Evolutionary conservation across 164 flowering plant species (phyloP).

Genomic region (Taxillus chinensis): DNA sequence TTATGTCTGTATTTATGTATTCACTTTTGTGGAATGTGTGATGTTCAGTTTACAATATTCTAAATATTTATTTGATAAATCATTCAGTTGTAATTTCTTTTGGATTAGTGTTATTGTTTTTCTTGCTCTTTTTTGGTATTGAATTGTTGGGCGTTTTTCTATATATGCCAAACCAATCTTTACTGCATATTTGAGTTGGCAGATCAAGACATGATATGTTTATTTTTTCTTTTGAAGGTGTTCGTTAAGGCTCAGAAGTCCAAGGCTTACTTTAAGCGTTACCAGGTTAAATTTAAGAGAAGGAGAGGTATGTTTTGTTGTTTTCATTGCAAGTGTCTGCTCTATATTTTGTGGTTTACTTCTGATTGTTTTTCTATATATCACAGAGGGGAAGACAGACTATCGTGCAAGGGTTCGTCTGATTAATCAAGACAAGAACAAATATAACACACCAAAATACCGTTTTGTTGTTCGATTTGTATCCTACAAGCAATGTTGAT

Average conservation of each 20-base stretch:
- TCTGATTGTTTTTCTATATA: neutral
- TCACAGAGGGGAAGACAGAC: conserved; percentile 81
- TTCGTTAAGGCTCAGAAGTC: conserved; percentile 42
- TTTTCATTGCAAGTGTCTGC: neutral
- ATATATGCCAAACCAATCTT: too few relatives aligned
- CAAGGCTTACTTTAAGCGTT: conserved; percentile 41
- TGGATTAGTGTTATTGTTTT: too few relatives aligned
- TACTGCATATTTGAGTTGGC: too few relatives aligned
- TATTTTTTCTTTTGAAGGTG: conserved; percentile 15
- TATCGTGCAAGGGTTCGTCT: conserved; percentile 78
- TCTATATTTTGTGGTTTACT: neutral
- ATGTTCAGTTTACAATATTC: too few relatives aligned
- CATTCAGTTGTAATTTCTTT: too few relatives aligned
- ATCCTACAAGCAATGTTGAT: conserved; percentile 25
- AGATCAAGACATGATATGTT: neutral
- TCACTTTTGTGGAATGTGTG: too few relatives aligned
- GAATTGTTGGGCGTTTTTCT: too few relatives aligned
- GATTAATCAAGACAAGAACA: conserved; percentile 89
- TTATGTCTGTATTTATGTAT: too few relatives aligned
- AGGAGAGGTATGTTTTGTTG: conserved; percentile 31
- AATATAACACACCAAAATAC: conserved; percentile 85
- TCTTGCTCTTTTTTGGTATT: too few relatives aligned
- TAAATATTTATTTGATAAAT: too few relatives aligned
- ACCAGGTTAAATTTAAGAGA: conserved; percentile 49
- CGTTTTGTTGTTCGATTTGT: conserved; percentile 85